These are phyloP conservation scores for Alternaria ventricosa DNA, from an alignment of 2,329 filamentous ascomycete species.

Conservation along the genomic window DNA sequence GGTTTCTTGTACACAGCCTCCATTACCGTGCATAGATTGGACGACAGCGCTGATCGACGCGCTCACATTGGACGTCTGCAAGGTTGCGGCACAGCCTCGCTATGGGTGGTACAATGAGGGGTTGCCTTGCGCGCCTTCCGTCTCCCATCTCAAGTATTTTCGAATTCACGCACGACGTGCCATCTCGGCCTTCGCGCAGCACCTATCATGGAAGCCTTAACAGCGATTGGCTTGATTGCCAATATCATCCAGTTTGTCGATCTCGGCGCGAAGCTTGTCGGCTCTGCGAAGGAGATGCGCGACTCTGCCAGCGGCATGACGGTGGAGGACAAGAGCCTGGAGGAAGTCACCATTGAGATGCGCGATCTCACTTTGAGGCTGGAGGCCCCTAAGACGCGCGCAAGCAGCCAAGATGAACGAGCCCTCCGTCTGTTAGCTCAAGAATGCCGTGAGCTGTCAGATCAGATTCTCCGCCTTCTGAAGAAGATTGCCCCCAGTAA, in stretches of 20 bases:
- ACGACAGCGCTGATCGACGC: neutral
- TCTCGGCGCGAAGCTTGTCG: neutral
- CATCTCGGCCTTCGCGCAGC: fast-evolving
- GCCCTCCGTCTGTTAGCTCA: neutral
- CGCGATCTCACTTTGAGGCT: neutral
- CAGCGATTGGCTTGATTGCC: neutral
- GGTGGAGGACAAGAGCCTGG: neutral
- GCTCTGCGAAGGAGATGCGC: neutral
- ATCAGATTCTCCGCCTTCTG: neutral
- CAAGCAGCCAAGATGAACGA: fast-evolving
- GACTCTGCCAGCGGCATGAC: neutral
- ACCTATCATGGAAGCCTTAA: neutral
- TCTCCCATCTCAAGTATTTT: neutral
- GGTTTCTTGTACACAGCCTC: neutral
- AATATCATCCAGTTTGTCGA: neutral
- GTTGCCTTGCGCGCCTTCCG: neutral
- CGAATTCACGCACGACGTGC: neutral
- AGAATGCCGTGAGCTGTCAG: neutral
- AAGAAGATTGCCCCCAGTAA: neutral
- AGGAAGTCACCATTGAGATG: neutral
- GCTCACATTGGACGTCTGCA: neutral
- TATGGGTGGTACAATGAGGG: neutral
- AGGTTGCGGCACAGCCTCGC: neutral
- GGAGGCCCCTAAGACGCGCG: fast-evolving
- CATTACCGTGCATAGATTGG: neutral